phyloP scores from a whole-genome alignment of 768 basidiomycete species.

The Tricholoma sp. region DNA sequence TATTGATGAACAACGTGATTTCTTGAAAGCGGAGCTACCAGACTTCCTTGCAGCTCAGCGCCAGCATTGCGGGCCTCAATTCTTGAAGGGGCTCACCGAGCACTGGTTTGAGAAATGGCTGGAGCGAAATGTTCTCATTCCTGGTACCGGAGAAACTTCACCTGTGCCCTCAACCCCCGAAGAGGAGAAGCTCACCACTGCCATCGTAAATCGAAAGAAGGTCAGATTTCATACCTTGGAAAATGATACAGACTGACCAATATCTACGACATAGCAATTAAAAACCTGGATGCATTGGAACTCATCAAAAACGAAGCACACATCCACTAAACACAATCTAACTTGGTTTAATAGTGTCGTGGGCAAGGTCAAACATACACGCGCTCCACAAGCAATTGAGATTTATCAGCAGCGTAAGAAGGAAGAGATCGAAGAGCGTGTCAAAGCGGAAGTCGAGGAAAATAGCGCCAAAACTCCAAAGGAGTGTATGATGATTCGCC shows the following conservation, averaged over 20 bases:
- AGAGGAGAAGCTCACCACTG: not conserved
- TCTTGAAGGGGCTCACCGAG: not conserved
- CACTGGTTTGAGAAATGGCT: not conserved
- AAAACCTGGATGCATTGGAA: not conserved
- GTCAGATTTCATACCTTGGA: not conserved
- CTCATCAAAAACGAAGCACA: not conserved
- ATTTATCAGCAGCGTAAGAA: not conserved
- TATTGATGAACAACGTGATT: not conserved
- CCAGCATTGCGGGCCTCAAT: not conserved
- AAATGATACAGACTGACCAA: not conserved
- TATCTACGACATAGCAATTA: not conserved
- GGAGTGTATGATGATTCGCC: not conserved
- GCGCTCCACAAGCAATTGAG: not conserved
- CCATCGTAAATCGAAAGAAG: not conserved
- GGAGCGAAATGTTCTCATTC: not conserved
- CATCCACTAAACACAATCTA: not conserved
- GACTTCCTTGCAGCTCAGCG: not conserved
- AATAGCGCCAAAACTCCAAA: not conserved
- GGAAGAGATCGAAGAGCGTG: not conserved
- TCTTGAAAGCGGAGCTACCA: not conserved
- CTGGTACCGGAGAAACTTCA: not conserved
- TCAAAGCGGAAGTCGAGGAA: not conserved
- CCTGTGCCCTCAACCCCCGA: not conserved
- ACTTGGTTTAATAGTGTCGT: not conserved
- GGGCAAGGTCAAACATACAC: not conserved